Conservation (phyloP, 345 rosid genomes). For the Syzygium jambos region DNA sequence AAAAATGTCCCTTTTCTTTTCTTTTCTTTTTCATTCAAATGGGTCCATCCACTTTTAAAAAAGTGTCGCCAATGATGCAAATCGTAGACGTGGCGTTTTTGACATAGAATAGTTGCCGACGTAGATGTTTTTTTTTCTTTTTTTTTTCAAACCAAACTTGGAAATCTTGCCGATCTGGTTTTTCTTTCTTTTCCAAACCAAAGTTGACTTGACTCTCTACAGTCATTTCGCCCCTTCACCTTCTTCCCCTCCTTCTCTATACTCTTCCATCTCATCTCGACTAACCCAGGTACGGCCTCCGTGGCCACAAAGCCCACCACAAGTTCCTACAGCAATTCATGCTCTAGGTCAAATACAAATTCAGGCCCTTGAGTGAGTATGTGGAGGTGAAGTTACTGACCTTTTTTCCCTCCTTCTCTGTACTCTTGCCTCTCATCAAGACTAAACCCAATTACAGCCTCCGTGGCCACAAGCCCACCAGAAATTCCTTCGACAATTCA, state of each 20-base stretch:
- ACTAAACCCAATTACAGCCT: not conserved
- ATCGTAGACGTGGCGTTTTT: not conserved
- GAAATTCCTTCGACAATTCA: not conserved
- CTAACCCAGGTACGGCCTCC: not conserved
- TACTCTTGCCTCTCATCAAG: not conserved
- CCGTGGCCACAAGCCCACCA: not conserved
- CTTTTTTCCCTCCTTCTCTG: not conserved
- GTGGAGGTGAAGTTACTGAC: not conserved
- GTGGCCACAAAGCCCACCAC: not conserved
- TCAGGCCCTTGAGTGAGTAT: not conserved
- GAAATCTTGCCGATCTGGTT: not conserved
- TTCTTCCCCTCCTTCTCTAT: not conserved
- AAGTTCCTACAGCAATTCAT: not conserved
- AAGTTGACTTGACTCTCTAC: not conserved
- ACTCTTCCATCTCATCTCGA: not conserved
- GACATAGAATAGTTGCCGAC: not conserved
- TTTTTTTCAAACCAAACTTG: not conserved
- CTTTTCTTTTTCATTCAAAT: not conserved
- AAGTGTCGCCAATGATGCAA: not conserved
- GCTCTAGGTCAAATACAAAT: not conserved
- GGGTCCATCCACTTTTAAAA: not conserved
- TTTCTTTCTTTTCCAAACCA: not conserved
- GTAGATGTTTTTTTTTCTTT: not conserved
- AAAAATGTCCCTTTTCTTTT: not conserved
- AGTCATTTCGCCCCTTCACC: not conserved